These are phyloP conservation scores for Penicillium pancosmium DNA, from an alignment of 495 filamentous ascomycete genomes.

Conservation along the genomic window DNA sequence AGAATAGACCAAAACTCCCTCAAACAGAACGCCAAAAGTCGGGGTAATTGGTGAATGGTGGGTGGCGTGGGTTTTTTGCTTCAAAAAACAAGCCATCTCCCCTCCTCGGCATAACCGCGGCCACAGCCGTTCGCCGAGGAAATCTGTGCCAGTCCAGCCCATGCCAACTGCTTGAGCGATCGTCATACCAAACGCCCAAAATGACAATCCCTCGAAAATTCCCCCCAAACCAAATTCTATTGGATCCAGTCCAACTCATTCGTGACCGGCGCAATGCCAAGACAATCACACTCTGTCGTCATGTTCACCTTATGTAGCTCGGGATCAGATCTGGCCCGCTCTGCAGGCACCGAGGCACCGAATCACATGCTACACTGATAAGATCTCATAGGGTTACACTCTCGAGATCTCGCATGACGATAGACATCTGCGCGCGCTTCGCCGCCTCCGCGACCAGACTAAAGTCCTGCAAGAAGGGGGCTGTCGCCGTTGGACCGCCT, in stretches of 20 bases:
- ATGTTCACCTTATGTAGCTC: not conserved
- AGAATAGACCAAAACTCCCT: constrained; percentile 11
- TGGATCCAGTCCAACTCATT: constrained; percentile 20
- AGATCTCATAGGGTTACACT: constrained; percentile 42
- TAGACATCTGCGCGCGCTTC: constrained; percentile 86
- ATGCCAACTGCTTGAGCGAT: constrained; percentile 9
- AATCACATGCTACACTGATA: constrained; percentile 10
- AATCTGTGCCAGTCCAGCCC: not conserved
- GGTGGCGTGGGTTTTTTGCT: too few relatives aligned
- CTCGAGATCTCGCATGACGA: constrained; percentile 81
- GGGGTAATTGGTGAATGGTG: not conserved
- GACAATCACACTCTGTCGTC: not conserved
- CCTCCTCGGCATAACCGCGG: not conserved
- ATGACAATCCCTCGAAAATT: not conserved
- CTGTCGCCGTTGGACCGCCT: constrained; percentile 56
- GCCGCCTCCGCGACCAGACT: constrained; percentile 92
- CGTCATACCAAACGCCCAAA: constrained; percentile 5
- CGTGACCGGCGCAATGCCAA: constrained; percentile 3
- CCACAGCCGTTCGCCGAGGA: not conserved
- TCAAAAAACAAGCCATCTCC: not conserved
- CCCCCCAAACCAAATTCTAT: constrained; percentile 1
- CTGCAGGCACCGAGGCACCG: constrained; percentile 9
- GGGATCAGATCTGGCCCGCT: not conserved
- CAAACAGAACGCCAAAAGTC: not conserved
- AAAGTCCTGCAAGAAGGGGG: constrained; percentile 72